Conservation (phyloP, 2,329 filamentous ascomycete genomes). For the Pseudogymnoascus sp. region DNA sequence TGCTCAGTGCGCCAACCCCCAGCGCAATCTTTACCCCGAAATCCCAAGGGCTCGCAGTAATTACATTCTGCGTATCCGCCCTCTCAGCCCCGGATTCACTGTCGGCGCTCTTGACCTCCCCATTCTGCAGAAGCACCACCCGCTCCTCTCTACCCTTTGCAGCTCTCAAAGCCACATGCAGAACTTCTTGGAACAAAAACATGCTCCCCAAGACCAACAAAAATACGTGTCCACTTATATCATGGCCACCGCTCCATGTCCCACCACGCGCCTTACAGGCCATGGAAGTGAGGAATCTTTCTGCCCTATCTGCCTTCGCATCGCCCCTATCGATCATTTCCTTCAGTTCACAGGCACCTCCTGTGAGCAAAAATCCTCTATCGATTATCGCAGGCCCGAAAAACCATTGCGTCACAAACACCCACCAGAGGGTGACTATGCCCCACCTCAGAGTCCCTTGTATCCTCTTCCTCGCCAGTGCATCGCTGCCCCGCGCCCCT, state of each 20-base stretch:
- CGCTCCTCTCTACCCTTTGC: conserved; percentile 51
- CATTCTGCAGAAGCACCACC: conserved; percentile 58
- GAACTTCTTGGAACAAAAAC: conserved; percentile 73
- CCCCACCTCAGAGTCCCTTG: conserved; percentile 62
- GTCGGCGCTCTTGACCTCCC: conserved; percentile 53
- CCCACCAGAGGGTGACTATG: conserved; percentile 70
- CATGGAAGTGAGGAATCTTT: conserved; percentile 59
- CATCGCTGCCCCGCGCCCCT: conserved; percentile 34
- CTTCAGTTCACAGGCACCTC: conserved; percentile 68
- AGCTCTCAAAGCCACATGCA: conserved; percentile 50
- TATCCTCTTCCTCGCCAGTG: conserved; percentile 39
- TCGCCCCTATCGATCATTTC: conserved; percentile 41
- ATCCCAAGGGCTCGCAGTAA: conserved; percentile 33
- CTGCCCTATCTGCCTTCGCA: conserved; percentile 37
- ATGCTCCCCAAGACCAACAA: conserved; percentile 77
- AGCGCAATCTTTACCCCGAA: conserved; percentile 50
- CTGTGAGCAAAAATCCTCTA: conserved; percentile 79
- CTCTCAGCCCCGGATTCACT: conserved; percentile 14
- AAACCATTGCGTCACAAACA: conserved; percentile 90
- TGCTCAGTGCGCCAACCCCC: conserved; percentile 61
- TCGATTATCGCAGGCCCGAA: conserved; percentile 90
- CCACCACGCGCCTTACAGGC: conserved; percentile 81
- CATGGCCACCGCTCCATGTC: conserved; percentile 85
- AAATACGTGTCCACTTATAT: conserved; percentile 94
- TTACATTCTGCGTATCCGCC: conserved; percentile 17